Conservation (phyloP, 805 yeast genomes). For the Metschnikowia shivogae region DNA sequence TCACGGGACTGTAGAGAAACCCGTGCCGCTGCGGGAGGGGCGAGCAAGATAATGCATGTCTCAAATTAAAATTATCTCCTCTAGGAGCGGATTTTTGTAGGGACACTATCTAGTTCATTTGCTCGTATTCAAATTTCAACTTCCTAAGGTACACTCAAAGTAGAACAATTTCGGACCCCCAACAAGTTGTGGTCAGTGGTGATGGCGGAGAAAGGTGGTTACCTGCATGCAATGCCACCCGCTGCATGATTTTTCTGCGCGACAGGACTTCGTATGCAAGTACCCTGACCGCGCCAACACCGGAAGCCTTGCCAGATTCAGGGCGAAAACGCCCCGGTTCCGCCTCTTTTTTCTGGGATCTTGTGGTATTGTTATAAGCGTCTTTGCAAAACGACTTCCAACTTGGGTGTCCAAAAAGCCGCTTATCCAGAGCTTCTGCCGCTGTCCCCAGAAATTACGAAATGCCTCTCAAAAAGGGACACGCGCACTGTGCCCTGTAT, state of each 20-base stretch:
- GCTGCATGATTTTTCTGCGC: background rate
- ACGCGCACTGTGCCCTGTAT: background rate
- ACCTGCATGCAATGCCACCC: background rate
- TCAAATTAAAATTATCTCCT: background rate
- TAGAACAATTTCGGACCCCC: background rate
- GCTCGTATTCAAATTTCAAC: background rate
- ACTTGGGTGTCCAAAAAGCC: background rate
- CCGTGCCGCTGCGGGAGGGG: background rate
- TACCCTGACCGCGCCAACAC: background rate
- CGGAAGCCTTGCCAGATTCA: background rate
- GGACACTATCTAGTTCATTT: background rate
- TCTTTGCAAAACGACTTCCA: background rate
- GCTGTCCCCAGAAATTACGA: background rate
- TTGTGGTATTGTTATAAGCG: background rate
- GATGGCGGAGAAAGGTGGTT: no score
- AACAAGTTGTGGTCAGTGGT: background rate
- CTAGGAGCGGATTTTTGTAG: background rate
- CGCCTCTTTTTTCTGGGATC: background rate
- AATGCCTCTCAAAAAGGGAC: background rate
- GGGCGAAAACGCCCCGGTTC: background rate
- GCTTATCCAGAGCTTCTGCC: background rate
- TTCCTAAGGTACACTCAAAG: background rate
- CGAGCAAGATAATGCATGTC: background rate
- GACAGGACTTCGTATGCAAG: background rate
- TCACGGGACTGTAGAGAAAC: slow-evolving; percentile 1